Evolutionary conservation across 768 basidiomycete genomes (phyloP).

Genomic region (Pleurotus salmoneostramineus): DNA sequence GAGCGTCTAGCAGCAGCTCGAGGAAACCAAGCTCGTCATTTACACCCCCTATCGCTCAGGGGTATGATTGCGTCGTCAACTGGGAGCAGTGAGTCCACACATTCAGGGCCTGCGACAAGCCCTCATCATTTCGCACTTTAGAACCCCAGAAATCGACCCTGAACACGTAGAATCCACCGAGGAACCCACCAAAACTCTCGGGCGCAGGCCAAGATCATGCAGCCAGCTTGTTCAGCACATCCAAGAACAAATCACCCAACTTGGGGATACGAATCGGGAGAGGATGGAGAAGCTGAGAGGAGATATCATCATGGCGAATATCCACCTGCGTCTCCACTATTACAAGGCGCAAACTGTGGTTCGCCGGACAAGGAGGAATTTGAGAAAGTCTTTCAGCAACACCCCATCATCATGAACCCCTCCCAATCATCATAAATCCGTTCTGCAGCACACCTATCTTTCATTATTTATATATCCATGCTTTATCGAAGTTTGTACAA

Average conservation of each 20-base stretch:
- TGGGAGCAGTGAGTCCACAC: too few relatives aligned
- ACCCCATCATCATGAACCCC: not conserved
- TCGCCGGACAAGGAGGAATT: not conserved
- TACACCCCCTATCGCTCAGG: not conserved
- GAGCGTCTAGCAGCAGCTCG: not conserved
- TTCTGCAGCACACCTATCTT: not conserved
- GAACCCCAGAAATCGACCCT: too few relatives aligned
- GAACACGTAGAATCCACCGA: too few relatives aligned
- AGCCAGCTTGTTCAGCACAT: not conserved
- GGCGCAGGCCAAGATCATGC: not conserved
- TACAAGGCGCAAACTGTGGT: not conserved
- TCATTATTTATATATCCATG: not conserved
- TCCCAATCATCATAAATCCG: not conserved
- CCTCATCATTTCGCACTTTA: too few relatives aligned
- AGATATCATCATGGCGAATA: not conserved
- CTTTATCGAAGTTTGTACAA: too few relatives aligned
- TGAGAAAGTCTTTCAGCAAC: not conserved
- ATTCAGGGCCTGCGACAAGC: not conserved
- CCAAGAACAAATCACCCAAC: not conserved
- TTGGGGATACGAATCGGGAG: not conserved
- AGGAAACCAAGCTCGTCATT: not conserved
- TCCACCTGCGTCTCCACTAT: not conserved
- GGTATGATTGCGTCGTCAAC: not conserved
- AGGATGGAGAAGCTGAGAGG: not conserved
- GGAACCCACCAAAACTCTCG: too few relatives aligned